Conservation (phyloP, 345 rosid genomes). For the Populus davidiana region DNA sequence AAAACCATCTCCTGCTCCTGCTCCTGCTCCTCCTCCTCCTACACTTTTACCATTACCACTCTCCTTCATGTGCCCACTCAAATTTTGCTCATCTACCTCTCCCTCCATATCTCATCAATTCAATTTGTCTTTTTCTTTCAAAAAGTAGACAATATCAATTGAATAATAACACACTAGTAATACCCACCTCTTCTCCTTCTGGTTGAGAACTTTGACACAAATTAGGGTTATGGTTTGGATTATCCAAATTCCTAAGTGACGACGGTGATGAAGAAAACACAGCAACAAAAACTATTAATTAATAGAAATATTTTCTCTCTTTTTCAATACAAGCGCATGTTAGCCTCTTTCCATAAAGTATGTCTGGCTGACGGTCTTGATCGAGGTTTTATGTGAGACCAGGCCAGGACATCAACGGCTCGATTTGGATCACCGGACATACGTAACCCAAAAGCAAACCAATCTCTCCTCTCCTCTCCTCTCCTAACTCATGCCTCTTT, state of each 20-base stretch:
- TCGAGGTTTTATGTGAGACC: constrained; percentile 4
- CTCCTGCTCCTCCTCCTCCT: background rate
- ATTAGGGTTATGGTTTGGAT: constrained; percentile 14
- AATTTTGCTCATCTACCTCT: constrained; percentile 40
- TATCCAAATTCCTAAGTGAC: background rate
- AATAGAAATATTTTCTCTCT: background rate
- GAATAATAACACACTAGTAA: constrained; percentile 26
- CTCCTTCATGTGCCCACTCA: constrained; percentile 46
- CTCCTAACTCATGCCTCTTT: background rate
- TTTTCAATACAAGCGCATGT: constrained; percentile 9
- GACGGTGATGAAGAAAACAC: background rate
- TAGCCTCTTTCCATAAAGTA: constrained; percentile 14
- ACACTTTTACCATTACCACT: constrained; percentile 24
- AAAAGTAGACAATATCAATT: constrained; percentile 4
- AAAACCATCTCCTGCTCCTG: constrained; percentile 48
- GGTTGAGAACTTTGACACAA: constrained; percentile 5
- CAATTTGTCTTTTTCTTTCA: background rate
- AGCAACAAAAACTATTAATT: background rate
- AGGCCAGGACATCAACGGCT: constrained; percentile 1
- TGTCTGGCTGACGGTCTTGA: background rate
- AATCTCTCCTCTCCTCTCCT: too few species aligned
- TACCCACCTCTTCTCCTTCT: constrained; percentile 29
- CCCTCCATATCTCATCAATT: constrained; percentile 38
- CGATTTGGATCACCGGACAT: constrained; percentile 26
- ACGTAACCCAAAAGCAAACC: background rate